Conservation (phyloP, 495 filamentous ascomycete species). For the Podospora tetraspora region DNA sequence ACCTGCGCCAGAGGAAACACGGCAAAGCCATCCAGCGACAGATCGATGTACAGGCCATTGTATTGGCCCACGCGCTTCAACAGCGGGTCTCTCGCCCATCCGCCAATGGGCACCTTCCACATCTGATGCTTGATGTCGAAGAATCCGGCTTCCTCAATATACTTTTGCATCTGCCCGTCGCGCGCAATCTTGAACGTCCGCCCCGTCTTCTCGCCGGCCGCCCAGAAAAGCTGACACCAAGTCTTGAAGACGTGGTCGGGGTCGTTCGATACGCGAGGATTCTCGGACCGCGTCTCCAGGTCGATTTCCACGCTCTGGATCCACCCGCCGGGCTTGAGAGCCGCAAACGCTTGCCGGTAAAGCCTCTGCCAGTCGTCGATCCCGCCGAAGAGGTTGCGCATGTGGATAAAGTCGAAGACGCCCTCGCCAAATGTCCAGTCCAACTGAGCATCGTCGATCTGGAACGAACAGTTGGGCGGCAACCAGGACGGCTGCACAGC, state of each 20-base stretch:
- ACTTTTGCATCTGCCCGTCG: not conserved
- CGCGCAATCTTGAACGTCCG: not conserved
- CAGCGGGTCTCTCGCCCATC: slow-evolving; percentile 17
- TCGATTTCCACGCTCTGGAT: slow-evolving; percentile 6
- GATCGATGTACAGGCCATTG: slow-evolving; percentile 6
- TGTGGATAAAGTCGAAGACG: no score
- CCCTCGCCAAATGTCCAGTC: slow-evolving; percentile 2
- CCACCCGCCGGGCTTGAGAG: slow-evolving; percentile 11
- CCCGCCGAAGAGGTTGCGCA: no score
- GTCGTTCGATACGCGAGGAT: not conserved
- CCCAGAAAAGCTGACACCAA: slow-evolving; percentile 10
- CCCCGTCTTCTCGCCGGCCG: slow-evolving; percentile 11
- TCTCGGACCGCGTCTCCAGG: slow-evolving; percentile 6
- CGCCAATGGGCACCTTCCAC: slow-evolving; percentile 15
- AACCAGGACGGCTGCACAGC: slow-evolving; percentile 44
- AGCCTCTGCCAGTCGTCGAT: slow-evolving; percentile 4
- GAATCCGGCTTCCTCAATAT: slow-evolving; percentile 6
- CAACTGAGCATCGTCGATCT: slow-evolving; percentile 45
- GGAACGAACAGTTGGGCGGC: slow-evolving; percentile 48
- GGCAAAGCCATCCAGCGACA: slow-evolving; percentile 14
- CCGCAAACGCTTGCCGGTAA: not conserved
- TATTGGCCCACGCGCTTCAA: slow-evolving; percentile 11
- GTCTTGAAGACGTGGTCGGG: slow-evolving; percentile 8
- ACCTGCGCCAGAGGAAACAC: slow-evolving; percentile 11
- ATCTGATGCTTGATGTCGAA: not conserved